These are phyloP conservation scores for Fistulinella cinereoalba DNA, from an alignment of 1,284 basidiomycete genomes.

Conservation along the genomic window DNA sequence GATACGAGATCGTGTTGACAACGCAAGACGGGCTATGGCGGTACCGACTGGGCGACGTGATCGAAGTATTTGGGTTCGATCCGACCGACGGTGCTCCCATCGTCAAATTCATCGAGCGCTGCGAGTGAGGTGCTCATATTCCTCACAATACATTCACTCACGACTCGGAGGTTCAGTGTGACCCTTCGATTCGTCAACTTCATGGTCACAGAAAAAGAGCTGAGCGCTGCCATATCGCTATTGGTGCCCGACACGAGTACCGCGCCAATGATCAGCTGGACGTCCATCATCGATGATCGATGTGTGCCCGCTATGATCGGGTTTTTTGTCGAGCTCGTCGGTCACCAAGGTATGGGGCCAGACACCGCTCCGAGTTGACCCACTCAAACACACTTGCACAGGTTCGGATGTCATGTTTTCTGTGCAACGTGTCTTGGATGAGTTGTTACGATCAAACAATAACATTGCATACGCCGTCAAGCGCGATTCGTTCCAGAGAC, in stretches of 20 bases:
- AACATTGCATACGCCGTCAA: neutral
- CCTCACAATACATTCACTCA: neutral
- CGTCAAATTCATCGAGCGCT: neutral
- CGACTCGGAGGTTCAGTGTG: constrained; percentile 6
- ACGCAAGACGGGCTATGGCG: neutral
- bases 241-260: neutral
- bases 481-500: neutral
- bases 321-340: constrained; percentile 20
- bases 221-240: constrained; percentile 8
- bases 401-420: no score
- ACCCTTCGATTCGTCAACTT: constrained; percentile 10
- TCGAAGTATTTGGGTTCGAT: neutral
- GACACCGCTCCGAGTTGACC: no score
- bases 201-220: constrained; percentile 14
- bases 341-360: constrained; percentile 10
- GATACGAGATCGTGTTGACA: neutral
- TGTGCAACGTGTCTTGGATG: neutral
- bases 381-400: no score
- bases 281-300: constrained; percentile 13
- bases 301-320: constrained; percentile 11
- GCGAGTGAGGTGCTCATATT: neutral
- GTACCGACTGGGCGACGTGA: neutral
- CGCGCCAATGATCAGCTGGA: constrained; percentile 18
- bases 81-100: neutral
- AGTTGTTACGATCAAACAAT: neutral